phyloP scores from a whole-genome alignment of 2,329 filamentous ascomycete species.

The Penicillium frequentans region DNA sequence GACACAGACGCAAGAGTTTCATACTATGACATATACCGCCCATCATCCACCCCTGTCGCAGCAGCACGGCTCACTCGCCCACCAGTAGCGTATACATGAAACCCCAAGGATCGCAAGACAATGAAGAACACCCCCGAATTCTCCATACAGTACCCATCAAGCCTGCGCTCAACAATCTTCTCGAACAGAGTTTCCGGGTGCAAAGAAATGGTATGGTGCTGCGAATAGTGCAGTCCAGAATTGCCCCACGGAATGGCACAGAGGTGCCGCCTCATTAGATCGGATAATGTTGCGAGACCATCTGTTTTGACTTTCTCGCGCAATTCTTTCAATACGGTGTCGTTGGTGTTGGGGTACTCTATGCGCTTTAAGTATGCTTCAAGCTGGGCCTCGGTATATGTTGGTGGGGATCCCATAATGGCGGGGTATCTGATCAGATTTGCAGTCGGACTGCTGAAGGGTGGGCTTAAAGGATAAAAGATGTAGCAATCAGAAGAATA shows the following conservation, averaged over 20 bases:
- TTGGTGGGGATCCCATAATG: slow-evolving; percentile 21
- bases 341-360: slow-evolving; percentile 20
- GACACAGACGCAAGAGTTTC: slow-evolving; percentile 7
- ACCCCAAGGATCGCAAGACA: slow-evolving; percentile 55
- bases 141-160: slow-evolving; percentile 64
- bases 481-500: too few relatives aligned
- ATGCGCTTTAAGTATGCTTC: slow-evolving; percentile 38
- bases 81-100: slow-evolving; percentile 55
- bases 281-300: slow-evolving; percentile 31
- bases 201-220: slow-evolving; percentile 50
- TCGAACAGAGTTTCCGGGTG: slow-evolving; percentile 52
- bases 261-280: slow-evolving; percentile 47
- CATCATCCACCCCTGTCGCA: slow-evolving; percentile 35
- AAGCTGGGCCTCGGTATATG: slow-evolving; percentile 38
- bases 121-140: slow-evolving; percentile 56
- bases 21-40: slow-evolving; percentile 51
- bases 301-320: slow-evolving; percentile 29
- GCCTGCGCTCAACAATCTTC: slow-evolving; percentile 52
- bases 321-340: slow-evolving; percentile 26
- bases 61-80: slow-evolving; percentile 46
- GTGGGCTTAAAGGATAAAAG: not conserved
- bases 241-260: slow-evolving; percentile 58
- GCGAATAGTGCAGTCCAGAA: slow-evolving; percentile 55
- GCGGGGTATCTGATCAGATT: not conserved
- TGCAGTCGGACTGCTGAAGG: not conserved